A percentile compares a stretch with the other conserved stretches of the same genome.
Conservation (phyloP, 108 stramenopile species). For the Poteriospumella lacustris region DNA sequence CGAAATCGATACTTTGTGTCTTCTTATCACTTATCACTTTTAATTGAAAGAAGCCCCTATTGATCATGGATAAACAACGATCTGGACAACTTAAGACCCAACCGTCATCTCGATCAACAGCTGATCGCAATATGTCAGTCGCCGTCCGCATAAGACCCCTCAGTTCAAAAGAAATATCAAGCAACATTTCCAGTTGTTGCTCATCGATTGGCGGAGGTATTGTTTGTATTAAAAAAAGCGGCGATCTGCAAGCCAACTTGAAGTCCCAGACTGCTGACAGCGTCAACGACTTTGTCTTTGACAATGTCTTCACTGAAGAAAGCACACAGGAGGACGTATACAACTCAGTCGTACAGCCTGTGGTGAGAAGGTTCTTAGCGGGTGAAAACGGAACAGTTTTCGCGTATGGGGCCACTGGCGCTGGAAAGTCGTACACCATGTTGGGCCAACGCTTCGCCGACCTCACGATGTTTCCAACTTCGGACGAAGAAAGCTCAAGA, state of each 20-base stretch:
- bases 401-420: conserved; percentile 51
- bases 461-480: conserved; percentile 27
- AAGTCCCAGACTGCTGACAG: not conserved
- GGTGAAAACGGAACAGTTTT: conserved; percentile 47
- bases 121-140: too few relatives aligned
- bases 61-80: too few relatives aligned
- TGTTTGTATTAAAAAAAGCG: too few relatives aligned
- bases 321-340: conserved; percentile 36
- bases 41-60: too few relatives aligned
- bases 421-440: conserved; percentile 54
- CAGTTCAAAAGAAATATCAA: too few relatives aligned
- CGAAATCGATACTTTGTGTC: too few relatives aligned
- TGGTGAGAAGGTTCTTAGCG: conserved; percentile 37
- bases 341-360: conserved; percentile 31
- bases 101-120: too few relatives aligned
- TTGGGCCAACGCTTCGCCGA: conserved; percentile 31
- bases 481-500: not conserved
- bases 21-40: too few relatives aligned
- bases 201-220: too few relatives aligned
- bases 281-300: conserved; percentile 12
- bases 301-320: not conserved
- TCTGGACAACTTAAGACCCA: too few relatives aligned
- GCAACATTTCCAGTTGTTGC: too few relatives aligned
- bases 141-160: too few relatives aligned
- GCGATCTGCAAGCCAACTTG: not conserved